A percentile compares a stretch with the other conserved stretches of the same genome.
Conservation (phyloP, 2,329 filamentous ascomycete genomes). For the Phyllachora maydis region DNA sequence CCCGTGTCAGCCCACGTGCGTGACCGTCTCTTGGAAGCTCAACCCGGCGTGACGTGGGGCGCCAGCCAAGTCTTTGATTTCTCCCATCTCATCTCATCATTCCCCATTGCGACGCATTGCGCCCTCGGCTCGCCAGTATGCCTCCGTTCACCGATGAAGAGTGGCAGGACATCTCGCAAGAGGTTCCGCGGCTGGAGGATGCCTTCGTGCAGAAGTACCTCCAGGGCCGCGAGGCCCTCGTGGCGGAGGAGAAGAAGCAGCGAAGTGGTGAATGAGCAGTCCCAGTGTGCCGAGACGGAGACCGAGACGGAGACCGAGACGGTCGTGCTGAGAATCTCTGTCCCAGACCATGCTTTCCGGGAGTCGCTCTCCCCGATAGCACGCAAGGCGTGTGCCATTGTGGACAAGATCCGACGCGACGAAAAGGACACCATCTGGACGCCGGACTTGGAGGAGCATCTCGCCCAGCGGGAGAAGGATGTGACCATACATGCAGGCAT, state of each 20-base stretch:
- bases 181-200: constrained; percentile 39
- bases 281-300: too few relatives aligned
- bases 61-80: too few relatives aligned
- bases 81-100: too few relatives aligned
- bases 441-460: constrained; percentile 44
- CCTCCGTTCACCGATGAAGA: constrained; percentile 28
- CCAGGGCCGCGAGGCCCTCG: constrained; percentile 51
- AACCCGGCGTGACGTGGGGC: too few relatives aligned
- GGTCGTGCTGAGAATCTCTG: too few relatives aligned
- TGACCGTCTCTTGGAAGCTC: too few relatives aligned
- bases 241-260: constrained; percentile 61
- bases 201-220: constrained; percentile 72
- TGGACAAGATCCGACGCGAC: constrained; percentile 56
- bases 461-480: constrained; percentile 37
- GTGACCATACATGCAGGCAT: constrained; percentile 65
- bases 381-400: constrained; percentile 56
- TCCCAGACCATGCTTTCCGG: constrained; percentile 54
- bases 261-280: constrained; percentile 61
- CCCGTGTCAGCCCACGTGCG: too few relatives aligned
- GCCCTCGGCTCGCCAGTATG: constrained; percentile 2
- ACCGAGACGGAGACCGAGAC: too few relatives aligned
- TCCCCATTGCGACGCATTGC: too few relatives aligned
- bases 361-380: constrained; percentile 62
- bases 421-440: constrained; percentile 67
- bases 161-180: constrained; percentile 33